Conservation (phyloP, 257 asterid species). For the Osmanthus fragrans region DNA sequence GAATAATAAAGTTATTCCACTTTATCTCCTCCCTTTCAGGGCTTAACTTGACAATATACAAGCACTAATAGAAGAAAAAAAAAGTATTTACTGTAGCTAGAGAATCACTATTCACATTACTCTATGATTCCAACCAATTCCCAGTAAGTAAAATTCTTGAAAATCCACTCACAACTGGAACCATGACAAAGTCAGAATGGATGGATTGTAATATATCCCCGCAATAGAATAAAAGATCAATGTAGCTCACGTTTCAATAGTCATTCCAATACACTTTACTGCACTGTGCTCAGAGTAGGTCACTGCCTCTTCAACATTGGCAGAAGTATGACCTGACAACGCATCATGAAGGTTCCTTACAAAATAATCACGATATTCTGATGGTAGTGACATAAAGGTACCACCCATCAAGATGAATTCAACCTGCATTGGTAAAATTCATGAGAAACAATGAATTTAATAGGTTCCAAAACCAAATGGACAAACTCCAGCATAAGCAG, state of each 20-base stretch:
- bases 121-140: conserved; percentile 2
- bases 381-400: conserved; percentile 95
- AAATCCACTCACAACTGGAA: background rate
- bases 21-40: background rate
- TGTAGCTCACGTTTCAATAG: conserved; percentile 87
- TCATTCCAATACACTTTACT: conserved; percentile 96
- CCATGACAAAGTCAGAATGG: background rate
- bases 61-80: background rate
- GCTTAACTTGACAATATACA: background rate
- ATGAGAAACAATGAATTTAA: conserved; percentile 1
- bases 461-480: conserved; percentile 5
- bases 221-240: background rate
- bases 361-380: conserved; percentile 93
- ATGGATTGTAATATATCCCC: background rate
- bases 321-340: conserved; percentile 93
- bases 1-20: background rate
- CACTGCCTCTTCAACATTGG: conserved; percentile 96
- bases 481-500: conserved; percentile 20
- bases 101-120: conserved; percentile 6
- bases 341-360: conserved; percentile 96
- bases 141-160: background rate
- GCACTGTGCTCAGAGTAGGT: conserved; percentile 95
- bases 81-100: conserved; percentile 12
- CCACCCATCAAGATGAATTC: conserved; percentile 99
- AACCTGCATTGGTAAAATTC: conserved; percentile 52